Conservation (phyloP, 768 basidiomycete species). For the Tephrocybe sp. region DNA sequence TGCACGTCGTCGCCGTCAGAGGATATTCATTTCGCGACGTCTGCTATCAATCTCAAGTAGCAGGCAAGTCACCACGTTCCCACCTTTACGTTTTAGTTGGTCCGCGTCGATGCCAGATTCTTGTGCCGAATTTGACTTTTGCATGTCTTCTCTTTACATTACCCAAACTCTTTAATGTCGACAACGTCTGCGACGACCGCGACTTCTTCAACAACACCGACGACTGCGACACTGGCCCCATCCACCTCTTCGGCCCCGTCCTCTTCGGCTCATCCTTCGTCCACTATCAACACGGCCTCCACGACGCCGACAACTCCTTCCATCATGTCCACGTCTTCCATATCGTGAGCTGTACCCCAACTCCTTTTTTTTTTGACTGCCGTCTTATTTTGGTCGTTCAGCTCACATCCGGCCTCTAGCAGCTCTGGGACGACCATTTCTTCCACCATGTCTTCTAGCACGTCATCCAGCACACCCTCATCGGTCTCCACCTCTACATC, state of each 20-base stretch:
- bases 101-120: not conserved
- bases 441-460: slow-evolving; percentile 12
- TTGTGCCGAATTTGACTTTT: slow-evolving; percentile 11
- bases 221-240: slow-evolving; percentile 18
- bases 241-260: slow-evolving; percentile 20
- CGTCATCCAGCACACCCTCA: slow-evolving; percentile 17
- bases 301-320: slow-evolving; percentile 7
- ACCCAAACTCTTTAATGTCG: slow-evolving; percentile 12
- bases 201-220: slow-evolving; percentile 12
- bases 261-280: slow-evolving; percentile 16
- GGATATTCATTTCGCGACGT: not conserved
- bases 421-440: slow-evolving; percentile 10
- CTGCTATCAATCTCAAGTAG: slow-evolving; percentile 3
- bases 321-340: slow-evolving; percentile 13
- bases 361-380: not conserved
- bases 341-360: slow-evolving; percentile 7
- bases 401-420: not conserved
- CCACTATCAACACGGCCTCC: slow-evolving; percentile 8
- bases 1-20: not conserved
- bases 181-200: slow-evolving; percentile 13
- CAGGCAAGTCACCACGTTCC: slow-evolving; percentile 16
- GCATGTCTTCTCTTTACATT: slow-evolving; percentile 17
- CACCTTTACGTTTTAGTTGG: slow-evolving; percentile 11
- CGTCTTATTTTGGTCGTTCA: not conserved
- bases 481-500: slow-evolving; percentile 21